Evolutionary conservation across 169 alveolate genomes (phyloP).

Genomic region (Eimeria falciformis): DNA sequence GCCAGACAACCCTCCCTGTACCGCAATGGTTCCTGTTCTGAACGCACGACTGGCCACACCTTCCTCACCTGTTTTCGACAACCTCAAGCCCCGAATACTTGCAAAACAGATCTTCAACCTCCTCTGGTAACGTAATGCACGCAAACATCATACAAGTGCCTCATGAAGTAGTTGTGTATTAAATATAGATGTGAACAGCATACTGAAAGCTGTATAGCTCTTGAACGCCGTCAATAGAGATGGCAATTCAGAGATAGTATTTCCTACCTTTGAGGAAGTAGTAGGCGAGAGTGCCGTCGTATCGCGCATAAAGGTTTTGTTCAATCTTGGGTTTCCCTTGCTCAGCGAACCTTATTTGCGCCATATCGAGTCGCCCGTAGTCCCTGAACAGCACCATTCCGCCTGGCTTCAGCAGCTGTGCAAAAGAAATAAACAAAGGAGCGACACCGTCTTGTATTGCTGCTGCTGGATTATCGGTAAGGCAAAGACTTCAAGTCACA

Average conservation of each 20-base stretch:
- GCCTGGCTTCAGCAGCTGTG: conserved; percentile 87
- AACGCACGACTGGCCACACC: neutral
- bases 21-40: neutral
- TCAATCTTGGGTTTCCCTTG: conserved; percentile 85
- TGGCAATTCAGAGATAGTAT: neutral
- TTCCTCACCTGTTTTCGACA: conserved; percentile 18
- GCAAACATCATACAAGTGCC: neutral
- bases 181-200: neutral
- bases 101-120: conserved; percentile 4
- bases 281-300: conserved; percentile 94
- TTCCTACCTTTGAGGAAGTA: conserved; percentile 85
- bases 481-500: no score
- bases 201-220: no score
- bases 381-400: conserved; percentile 94
- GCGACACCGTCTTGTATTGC: no score
- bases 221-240: neutral
- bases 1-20: no score
- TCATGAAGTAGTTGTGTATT: neutral
- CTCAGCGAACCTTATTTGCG: conserved; percentile 88
- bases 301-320: conserved; percentile 92
- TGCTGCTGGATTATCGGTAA: no score
- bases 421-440: neutral
- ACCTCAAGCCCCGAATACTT: conserved; percentile 4
- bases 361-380: conserved; percentile 94
- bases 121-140: conserved; percentile 2